Evolutionary conservation across 345 rosid genomes (phyloP), one percentile per base, ranked within the genome.

Genomic region (Stellera chamaejasme): DNA sequence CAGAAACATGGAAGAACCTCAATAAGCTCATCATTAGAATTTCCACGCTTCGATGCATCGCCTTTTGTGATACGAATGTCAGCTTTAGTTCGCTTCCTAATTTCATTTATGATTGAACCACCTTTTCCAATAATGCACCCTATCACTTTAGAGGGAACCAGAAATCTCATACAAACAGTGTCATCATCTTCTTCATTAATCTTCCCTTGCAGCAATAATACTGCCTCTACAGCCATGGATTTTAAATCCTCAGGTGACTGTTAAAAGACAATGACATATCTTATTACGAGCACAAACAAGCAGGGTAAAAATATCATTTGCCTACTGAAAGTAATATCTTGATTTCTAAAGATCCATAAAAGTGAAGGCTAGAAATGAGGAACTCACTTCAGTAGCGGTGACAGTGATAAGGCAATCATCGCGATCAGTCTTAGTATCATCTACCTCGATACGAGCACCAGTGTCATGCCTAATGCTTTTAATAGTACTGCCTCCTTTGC

Each of bases 201-300:
- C 72, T 93, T 87, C 61, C 69, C 81, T 77, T 87, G 97, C 47
- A 93, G 95, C 77, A 87, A 61, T 52, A 93, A 70, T 32, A 82
- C 80, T 63, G 97, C 89, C 74, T 93, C 99, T 69, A 93, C 96
- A 0, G 90, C 92, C 92, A 80, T 83, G 60, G 99, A 93, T 77
- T 93, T 89, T 76, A 83, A 56, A 71, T 93, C 97, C 65, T 93
- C 87, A 2, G 83, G 92, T 12, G 97, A 75, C 95, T 84, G 83
- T 70, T 19, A 51, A 72, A 12, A 57, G 43, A 27, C 43, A 56
- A n/a, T 23, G 39, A 16, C 32, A 49, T 32, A 11, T 59, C 14
- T 39, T 8, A 11, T 25, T 14, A 52, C 10, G 14, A 15, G 13
- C 60, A 50, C 7, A 48, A 48, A 48, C 62, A 59, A 36, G 54